Base-by-base conservation (phyloP, 2,329 filamentous ascomycete genomes). In the Ambrosiella cleistominuta region DNA sequence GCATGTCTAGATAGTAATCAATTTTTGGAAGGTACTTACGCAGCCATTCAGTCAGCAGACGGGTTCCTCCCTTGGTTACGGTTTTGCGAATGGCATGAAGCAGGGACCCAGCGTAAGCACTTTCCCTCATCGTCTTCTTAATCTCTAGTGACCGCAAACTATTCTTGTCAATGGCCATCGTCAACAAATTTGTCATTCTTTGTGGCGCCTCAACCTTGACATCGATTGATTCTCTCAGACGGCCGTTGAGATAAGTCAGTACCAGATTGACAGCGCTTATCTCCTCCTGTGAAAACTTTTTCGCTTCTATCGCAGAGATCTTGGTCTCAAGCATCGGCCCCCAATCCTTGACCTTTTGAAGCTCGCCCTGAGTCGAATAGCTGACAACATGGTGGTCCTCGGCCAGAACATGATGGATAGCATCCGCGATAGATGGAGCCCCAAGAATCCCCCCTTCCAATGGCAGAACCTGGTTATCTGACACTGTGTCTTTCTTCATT, bases 141-240 rank as follows among this genome's bases (percentile, higher is more conserved):
- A 98, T 87, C 69, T 98, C 93, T 3, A 98, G 75, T 1, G 90
- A 88, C 60, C 87, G 80, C 70, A 98, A 77, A 63, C 86, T 96
- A 66, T 90, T 95, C 66, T 85, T 90, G 71, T 98, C 93, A 63
- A 98, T 94, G 55, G 74, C 78, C 87, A 98, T 93, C 62, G 85
- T 82, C 62, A 94, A 81, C 66, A 86, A 75, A 56, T 80, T 76
- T 63, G 86, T 81, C 63, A 88, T 80, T 60, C 87, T 83, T 40
- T 83, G 72, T 1, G 93, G 93, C 50, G 88, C 82, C 67, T 94
- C 89, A 45, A 98, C 76, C 68, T 86, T 88, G 72, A 95, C n/a
- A 8, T 13, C 81, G 65, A 80, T 82, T 57, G 83, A 73, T 15
- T 87, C 88, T 64, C 86, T 85, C 15, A 97, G 73, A 56, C 88